Percentiles rank a stretch among this genome's conserved stretches.
Evolutionary conservation across 495 filamentous ascomycete species (phyloP).

Genomic region (Hyaloscypha variabilis): DNA sequence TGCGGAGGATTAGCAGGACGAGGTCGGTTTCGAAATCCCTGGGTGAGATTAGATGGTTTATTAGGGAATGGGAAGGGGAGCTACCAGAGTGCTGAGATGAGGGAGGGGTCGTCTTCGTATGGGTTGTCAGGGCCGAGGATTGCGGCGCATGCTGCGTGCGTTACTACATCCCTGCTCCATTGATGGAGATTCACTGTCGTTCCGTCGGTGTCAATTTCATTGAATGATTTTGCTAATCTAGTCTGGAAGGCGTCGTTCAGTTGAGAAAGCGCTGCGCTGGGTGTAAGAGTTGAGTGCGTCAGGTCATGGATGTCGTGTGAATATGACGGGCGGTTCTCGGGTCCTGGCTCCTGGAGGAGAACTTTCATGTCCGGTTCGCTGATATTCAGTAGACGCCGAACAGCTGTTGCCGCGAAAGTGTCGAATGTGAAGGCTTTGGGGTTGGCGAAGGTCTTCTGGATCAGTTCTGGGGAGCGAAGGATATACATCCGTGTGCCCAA

Average conservation of each 20-base stretch:
- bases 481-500: slow-evolving; percentile 15
- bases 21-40: slow-evolving; percentile 8
- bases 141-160: slow-evolving; percentile 32
- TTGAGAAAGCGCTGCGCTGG: neutral
- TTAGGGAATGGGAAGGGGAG: neutral
- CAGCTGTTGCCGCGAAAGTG: neutral
- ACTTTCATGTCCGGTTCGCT: slow-evolving; percentile 2
- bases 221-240: neutral
- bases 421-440: slow-evolving; percentile 16
- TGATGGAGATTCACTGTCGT: slow-evolving; percentile 30
- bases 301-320: neutral
- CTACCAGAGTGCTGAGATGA: neutral
- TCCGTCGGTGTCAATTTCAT: slow-evolving; percentile 2
- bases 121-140: slow-evolving; percentile 38
- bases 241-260: neutral
- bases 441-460: slow-evolving; percentile 1
- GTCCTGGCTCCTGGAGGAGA: neutral
- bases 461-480: slow-evolving; percentile 8
- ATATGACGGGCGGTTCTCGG: neutral
- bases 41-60: neutral
- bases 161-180: slow-evolving; percentile 38
- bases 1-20: neutral
- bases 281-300: neutral
- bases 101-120: slow-evolving; percentile 21
- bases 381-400: neutral